phyloP scores from a whole-genome alignment of 202 grass and related monocot genomes.

The Tripidium arundinaceum region DNA sequence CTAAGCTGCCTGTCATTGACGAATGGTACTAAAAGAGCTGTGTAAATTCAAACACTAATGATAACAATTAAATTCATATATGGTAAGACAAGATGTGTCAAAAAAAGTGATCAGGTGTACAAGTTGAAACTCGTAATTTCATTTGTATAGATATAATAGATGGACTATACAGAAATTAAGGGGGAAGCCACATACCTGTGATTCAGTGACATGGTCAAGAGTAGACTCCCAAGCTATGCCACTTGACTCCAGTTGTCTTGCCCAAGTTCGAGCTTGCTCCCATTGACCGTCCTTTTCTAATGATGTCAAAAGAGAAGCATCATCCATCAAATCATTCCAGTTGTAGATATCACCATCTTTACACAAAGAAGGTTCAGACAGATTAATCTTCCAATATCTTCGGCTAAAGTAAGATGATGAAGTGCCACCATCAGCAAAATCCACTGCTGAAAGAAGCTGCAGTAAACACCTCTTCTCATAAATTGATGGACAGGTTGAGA shows the following conservation, averaged over 20 bases:
- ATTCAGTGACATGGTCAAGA: constrained; percentile 93
- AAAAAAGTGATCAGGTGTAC: neutral
- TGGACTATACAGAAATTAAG: constrained; percentile 5
- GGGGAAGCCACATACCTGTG: constrained; percentile 60
- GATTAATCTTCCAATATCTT: constrained; percentile 92
- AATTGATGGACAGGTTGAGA: constrained; percentile 77
- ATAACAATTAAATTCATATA: neutral
- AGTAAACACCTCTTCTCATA: constrained; percentile 91
- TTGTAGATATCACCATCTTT: constrained; percentile 61
- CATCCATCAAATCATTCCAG: constrained; percentile 80
- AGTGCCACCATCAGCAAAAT: constrained; percentile 85
- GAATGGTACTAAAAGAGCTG: neutral
- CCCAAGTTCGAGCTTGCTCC: constrained; percentile 94
- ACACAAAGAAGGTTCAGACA: constrained; percentile 61
- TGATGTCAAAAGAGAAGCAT: constrained; percentile 70
- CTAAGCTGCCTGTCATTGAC: neutral
- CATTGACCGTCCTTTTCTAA: constrained; percentile 75
- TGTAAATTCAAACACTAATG: neutral
- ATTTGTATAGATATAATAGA: neutral
- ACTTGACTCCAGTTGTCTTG: constrained; percentile 71
- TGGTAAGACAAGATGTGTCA: neutral
- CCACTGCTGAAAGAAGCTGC: constrained; percentile 69
- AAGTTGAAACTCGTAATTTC: neutral
- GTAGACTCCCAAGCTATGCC: constrained; percentile 72
- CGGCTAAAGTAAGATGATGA: constrained; percentile 72